These are phyloP conservation scores for Chernovozyma aurita DNA, from an alignment of 1,139 yeast species.

Conservation along the genomic window DNA sequence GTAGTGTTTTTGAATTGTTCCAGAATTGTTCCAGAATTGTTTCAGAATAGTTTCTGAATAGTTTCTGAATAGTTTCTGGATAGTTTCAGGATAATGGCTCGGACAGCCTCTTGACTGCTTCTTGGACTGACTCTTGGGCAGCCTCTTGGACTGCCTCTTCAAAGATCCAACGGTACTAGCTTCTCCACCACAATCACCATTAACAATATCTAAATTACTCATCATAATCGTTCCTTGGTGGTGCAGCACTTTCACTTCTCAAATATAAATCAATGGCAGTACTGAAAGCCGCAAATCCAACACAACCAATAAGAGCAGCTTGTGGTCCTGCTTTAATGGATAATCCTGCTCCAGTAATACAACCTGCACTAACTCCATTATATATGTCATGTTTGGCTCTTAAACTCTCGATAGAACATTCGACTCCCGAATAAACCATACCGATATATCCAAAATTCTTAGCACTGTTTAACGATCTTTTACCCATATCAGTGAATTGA, in stretches of 20 bases:
- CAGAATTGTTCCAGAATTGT: no score
- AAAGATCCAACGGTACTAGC: no score
- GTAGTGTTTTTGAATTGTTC: no score
- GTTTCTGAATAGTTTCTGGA: no score
- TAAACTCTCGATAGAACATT: slow-evolving; percentile 79
- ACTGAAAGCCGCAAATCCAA: slow-evolving; percentile 95
- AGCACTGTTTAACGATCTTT: slow-evolving; percentile 79
- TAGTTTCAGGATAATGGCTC: no score
- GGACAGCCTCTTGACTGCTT: no score
- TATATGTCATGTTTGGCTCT: slow-evolving; percentile 91
- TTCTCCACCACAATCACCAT: no score
- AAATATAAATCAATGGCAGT: slow-evolving; percentile 89
- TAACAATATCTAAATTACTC: slow-evolving; percentile 48
- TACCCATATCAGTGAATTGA: slow-evolving; percentile 91
- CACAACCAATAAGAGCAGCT: slow-evolving; percentile 89
- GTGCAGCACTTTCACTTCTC: slow-evolving; percentile 80
- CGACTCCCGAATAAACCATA: slow-evolving; percentile 89
- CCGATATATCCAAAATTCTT: slow-evolving; percentile 95
- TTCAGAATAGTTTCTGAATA: no score
- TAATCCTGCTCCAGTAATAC: slow-evolving; percentile 88
- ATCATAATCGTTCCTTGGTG: slow-evolving; percentile 88
- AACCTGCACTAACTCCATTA: slow-evolving; percentile 91
- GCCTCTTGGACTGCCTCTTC: no score
- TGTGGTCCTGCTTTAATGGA: slow-evolving; percentile 93
- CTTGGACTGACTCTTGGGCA: no score